Evolutionary conservation across 805 yeast species (phyloP).

Genomic region (Candida sphagnicola): DNA sequence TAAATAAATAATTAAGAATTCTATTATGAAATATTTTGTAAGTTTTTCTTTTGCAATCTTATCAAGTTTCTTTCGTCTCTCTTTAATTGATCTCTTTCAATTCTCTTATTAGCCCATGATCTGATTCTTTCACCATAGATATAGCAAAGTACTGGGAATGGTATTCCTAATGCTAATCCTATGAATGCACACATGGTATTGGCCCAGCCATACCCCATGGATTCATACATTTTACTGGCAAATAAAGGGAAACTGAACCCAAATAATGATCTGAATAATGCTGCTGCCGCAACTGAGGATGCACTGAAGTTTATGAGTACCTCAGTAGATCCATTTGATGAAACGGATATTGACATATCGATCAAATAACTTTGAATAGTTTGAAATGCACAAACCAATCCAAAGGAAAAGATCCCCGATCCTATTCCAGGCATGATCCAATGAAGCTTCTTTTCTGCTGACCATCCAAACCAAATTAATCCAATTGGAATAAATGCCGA

Average conservation of each 20-base stretch:
- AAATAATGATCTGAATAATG: conserved; percentile 35
- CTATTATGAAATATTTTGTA: not conserved
- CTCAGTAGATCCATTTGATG: conserved; percentile 1
- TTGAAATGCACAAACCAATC: conserved; percentile 35
- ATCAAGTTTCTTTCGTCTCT: conserved; percentile 19
- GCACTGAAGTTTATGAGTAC: conserved; percentile 26
- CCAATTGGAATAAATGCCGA: conserved; percentile 34
- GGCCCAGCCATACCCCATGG: conserved; percentile 37
- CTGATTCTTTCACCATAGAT: conserved; percentile 34
- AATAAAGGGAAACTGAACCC: conserved; percentile 38
- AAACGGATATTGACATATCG: conserved; percentile 29
- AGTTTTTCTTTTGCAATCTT: conserved; percentile 10
- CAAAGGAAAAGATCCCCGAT: conserved; percentile 32
- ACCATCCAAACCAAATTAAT: conserved; percentile 40
- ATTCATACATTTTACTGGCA: conserved; percentile 32
- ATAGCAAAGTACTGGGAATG: conserved; percentile 35
- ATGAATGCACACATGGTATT: conserved; percentile 36
- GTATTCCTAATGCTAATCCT: conserved; percentile 30
- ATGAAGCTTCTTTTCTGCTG: conserved; percentile 29
- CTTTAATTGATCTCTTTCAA: conserved; percentile 19
- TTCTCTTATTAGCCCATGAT: conserved; percentile 27
- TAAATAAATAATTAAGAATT: not conserved
- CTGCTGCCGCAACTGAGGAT: conserved; percentile 38
- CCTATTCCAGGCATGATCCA: conserved; percentile 40
- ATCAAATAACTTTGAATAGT: conserved; percentile 34